These are phyloP conservation scores for Colletotrichum sp. DNA, from an alignment of 2,329 filamentous ascomycete species.

Conservation along the genomic window DNA sequence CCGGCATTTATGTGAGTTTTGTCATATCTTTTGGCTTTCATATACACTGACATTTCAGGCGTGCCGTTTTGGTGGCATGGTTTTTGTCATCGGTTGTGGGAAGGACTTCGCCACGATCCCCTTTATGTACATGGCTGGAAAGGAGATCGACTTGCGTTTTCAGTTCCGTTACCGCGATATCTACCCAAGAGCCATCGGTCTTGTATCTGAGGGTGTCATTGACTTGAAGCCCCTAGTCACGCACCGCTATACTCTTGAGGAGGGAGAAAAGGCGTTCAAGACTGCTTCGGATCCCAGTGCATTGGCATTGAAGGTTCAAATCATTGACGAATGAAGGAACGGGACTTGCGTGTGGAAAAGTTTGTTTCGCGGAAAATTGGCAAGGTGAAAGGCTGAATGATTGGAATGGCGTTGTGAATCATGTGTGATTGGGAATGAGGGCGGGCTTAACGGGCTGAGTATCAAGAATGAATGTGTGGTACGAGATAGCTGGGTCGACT, in stretches of 20 bases:
- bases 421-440: background rate
- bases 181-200: slow-evolving; percentile 43
- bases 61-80: slow-evolving; percentile 35
- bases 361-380: background rate
- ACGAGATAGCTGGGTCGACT: background rate
- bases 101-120: slow-evolving; percentile 39
- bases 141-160: slow-evolving; percentile 41
- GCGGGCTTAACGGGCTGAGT: background rate
- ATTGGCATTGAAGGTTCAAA: slow-evolving; percentile 20
- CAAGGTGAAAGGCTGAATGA: background rate
- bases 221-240: slow-evolving; percentile 35
- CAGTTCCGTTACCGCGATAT: slow-evolving; percentile 43
- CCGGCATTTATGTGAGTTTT: slow-evolving; percentile 60
- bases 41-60: background rate
- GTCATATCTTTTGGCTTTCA: background rate
- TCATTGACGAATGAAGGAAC: slow-evolving; percentile 18
- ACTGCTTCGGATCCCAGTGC: slow-evolving; percentile 13
- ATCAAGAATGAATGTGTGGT: background rate
- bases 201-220: slow-evolving; percentile 33
- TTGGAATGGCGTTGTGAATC: background rate
- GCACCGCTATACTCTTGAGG: slow-evolving; percentile 34
- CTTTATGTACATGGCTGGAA: slow-evolving; percentile 35
- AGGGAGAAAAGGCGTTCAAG: slow-evolving; percentile 33
- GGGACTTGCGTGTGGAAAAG: background rate
- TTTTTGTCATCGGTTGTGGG: slow-evolving; percentile 40